phyloP scores from a whole-genome alignment of 768 basidiomycete genomes.

The Termitomyces sp. region DNA sequence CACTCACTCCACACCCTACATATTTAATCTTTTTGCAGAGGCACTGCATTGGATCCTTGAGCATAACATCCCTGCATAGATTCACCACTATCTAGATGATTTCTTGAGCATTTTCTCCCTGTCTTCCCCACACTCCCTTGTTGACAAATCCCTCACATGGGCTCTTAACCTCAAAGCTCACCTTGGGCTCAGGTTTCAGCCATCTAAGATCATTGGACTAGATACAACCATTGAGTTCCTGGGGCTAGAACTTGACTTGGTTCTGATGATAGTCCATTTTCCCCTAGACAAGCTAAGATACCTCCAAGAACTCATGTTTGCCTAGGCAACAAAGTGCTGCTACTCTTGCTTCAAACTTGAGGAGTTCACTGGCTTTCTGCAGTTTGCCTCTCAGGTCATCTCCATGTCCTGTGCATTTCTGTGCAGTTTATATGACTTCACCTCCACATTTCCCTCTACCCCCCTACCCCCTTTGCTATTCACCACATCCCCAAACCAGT shows the following conservation, averaged over 20 bases:
- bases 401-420: not conserved
- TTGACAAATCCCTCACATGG: too few relatives aligned
- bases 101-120: too few relatives aligned
- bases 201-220: too few relatives aligned
- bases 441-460: too few relatives aligned
- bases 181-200: not conserved
- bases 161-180: not conserved
- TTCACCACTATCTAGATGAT: slow-evolving; percentile 34
- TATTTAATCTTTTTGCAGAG: too few relatives aligned
- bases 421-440: not conserved
- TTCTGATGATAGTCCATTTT: not conserved
- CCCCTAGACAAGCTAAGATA: not conserved
- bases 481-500: not conserved
- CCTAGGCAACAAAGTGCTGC: too few relatives aligned
- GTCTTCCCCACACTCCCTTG: not conserved
- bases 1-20: too few relatives aligned
- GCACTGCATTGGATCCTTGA: too few relatives aligned
- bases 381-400: too few relatives aligned
- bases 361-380: not conserved
- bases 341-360: too few relatives aligned
- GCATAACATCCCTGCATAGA: slow-evolving; percentile 26
- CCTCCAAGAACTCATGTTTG: too few relatives aligned
- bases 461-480: not conserved
- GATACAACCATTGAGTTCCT: too few relatives aligned
- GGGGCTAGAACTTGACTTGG: not conserved